phyloP scores from a whole-genome alignment of 1,284 basidiomycete species.

The Peniophora sp. region DNA sequence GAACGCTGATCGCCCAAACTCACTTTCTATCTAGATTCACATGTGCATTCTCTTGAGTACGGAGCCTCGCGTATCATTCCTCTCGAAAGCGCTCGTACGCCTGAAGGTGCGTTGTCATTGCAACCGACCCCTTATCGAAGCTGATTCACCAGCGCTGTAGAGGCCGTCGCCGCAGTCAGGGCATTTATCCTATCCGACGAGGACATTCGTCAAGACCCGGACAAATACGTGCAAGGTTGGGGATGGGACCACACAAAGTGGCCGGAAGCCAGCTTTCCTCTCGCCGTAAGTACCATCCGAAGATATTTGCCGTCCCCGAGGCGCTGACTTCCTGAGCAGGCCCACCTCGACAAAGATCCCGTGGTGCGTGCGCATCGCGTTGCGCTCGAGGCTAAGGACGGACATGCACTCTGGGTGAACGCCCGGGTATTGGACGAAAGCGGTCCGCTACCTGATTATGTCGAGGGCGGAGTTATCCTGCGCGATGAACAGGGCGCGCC shows the following conservation, averaged over 20 bases:
- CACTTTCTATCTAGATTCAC: slow-evolving; percentile 54
- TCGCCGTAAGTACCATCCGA: slow-evolving; percentile 43
- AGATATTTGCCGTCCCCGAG: background rate
- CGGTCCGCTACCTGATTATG: slow-evolving; percentile 50
- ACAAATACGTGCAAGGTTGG: slow-evolving; percentile 70
- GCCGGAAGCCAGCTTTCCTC: slow-evolving; percentile 63
- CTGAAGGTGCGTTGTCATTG: slow-evolving; percentile 34
- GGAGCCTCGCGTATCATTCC: slow-evolving; percentile 58
- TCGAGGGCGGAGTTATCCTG: slow-evolving; percentile 78
- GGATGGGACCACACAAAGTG: slow-evolving; percentile 91
- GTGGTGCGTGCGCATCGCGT: slow-evolving; percentile 62
- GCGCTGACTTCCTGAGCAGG: slow-evolving; percentile 31
- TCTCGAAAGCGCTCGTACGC: slow-evolving; percentile 55
- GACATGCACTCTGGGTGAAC: slow-evolving; percentile 86
- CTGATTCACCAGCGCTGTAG: slow-evolving; percentile 24
- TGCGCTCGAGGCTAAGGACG: slow-evolving; percentile 78
- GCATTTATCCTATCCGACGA: slow-evolving; percentile 55
- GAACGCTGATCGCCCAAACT: background rate
- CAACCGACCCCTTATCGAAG: background rate
- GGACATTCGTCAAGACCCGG: slow-evolving; percentile 43
- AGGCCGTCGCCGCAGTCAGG: slow-evolving; percentile 58
- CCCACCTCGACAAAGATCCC: slow-evolving; percentile 65
- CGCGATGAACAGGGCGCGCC: slow-evolving; percentile 64
- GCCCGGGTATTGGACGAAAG: slow-evolving; percentile 48
- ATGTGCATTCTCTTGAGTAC: slow-evolving; percentile 74